These are phyloP conservation scores for Thelonectria discophora DNA, from an alignment of 2,329 filamentous ascomycete species.

Conservation along the genomic window DNA sequence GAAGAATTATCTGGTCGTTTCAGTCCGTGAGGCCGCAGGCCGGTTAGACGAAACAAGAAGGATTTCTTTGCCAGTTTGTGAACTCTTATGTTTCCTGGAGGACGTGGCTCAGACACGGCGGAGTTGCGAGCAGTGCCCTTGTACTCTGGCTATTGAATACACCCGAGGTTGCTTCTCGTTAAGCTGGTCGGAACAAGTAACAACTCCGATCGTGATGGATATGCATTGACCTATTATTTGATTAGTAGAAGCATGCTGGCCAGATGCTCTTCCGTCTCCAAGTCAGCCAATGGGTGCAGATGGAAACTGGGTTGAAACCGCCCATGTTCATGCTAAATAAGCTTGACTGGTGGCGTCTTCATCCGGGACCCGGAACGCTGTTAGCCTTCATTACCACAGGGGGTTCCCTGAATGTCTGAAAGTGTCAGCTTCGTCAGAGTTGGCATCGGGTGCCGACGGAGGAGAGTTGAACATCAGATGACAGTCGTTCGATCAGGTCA, in stretches of 20 bases:
- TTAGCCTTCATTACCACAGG: not conserved
- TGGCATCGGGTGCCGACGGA: not conserved
- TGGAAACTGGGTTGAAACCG: not conserved
- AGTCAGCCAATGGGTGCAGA: not conserved
- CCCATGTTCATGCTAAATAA: constrained; percentile 1
- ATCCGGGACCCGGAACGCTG: constrained; percentile 7
- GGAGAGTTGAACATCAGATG: constrained; percentile 14
- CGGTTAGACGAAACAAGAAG: not conserved
- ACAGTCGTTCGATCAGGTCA: constrained; percentile 17
- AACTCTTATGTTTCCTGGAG: not conserved
- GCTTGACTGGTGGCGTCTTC: not conserved
- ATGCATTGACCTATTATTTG: no score
- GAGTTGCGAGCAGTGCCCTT: no score
- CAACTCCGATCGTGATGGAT: no score
- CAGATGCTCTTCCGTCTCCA: not conserved
- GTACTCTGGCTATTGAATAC: no score
- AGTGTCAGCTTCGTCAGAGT: not conserved
- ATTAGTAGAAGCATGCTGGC: not conserved
- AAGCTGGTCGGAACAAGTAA: not conserved
- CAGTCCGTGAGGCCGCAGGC: no score
- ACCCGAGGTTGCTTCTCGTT: not conserved
- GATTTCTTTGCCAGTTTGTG: not conserved
- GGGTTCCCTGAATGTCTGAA: not conserved
- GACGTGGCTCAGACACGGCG: not conserved
- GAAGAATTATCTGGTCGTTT: not conserved